These are phyloP conservation scores for Dryadomyces sulphureus DNA, from an alignment of 2,329 filamentous ascomycete species.

Conservation along the genomic window DNA sequence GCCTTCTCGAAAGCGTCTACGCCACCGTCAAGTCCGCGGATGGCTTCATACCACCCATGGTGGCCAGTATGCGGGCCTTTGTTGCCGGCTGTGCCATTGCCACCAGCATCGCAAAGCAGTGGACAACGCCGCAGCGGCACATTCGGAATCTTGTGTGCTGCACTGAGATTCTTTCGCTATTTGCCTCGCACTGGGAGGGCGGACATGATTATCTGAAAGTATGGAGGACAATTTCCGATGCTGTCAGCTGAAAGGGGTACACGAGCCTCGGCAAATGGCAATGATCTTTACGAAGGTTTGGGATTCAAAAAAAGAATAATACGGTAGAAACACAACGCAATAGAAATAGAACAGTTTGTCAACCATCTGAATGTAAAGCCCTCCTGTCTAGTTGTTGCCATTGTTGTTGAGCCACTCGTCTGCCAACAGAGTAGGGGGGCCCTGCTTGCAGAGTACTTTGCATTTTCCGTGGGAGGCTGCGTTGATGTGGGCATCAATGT, in stretches of 20 bases:
- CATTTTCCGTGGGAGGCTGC: background rate
- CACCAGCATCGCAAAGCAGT: background rate
- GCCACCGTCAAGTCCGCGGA: background rate
- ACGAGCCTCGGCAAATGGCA: background rate
- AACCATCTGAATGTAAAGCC: no score
- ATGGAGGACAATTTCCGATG: background rate
- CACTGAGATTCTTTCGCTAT: constrained; percentile 1
- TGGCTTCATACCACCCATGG: constrained; percentile 1
- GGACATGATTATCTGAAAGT: constrained; percentile 2
- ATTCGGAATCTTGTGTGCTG: background rate
- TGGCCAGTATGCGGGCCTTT: background rate
- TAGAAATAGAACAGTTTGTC: no score
- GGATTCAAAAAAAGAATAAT: background rate
- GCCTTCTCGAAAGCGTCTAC: background rate
- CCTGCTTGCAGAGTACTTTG: background rate
- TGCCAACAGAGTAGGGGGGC: background rate
- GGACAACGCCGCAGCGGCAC: background rate
- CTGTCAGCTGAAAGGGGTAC: background rate
- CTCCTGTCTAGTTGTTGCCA: background rate
- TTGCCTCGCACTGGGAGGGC: constrained; percentile 3
- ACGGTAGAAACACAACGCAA: background rate
- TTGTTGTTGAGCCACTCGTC: background rate
- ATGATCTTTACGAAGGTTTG: no score
- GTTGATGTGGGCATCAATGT: background rate
- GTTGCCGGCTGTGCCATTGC: constrained; percentile 1